Evolutionary conservation across 169 alveolate genomes (phyloP).

Genomic region (Babesia bigemina): DNA sequence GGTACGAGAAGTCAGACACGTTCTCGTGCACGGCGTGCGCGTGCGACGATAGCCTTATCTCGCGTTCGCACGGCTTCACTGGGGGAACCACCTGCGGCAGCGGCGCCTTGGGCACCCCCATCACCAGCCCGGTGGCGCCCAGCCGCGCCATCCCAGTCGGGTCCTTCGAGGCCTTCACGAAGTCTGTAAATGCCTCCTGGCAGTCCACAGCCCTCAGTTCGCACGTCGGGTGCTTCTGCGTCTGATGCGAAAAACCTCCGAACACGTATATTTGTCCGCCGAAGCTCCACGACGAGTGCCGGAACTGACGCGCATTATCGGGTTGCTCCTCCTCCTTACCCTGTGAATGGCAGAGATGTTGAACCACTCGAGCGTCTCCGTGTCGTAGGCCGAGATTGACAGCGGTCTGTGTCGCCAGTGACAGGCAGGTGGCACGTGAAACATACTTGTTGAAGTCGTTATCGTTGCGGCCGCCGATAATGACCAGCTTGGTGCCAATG

Average conservation of each 20-base stretch:
- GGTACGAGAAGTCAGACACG: slow-evolving; percentile 82
- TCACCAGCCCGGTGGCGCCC: slow-evolving; percentile 1
- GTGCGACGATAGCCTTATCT: slow-evolving; percentile 77
- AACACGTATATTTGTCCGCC: slow-evolving; percentile 88
- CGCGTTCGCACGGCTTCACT: slow-evolving; percentile 65
- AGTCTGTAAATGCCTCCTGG: slow-evolving; percentile 31
- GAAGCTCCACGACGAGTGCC: slow-evolving; percentile 91
- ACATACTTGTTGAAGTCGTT: slow-evolving; percentile 78
- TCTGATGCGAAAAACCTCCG: slow-evolving; percentile 95
- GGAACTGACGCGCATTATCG: slow-evolving; percentile 56
- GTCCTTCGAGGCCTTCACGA: slow-evolving; percentile 13
- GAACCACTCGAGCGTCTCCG: slow-evolving; percentile 94
- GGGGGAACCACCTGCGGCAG: neutral
- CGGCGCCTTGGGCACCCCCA: slow-evolving; percentile 27
- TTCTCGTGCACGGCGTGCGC: slow-evolving; percentile 82
- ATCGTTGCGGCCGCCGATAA: slow-evolving; percentile 96
- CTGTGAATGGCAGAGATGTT: slow-evolving; percentile 89
- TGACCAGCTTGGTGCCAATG: slow-evolving; percentile 88
- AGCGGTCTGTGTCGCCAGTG: slow-evolving; percentile 70
- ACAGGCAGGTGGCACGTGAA: neutral
- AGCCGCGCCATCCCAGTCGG: neutral
- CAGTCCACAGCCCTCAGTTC: slow-evolving; percentile 81
- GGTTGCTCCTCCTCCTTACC: slow-evolving; percentile 44
- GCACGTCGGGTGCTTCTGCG: slow-evolving; percentile 91
- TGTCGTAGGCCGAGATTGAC: slow-evolving; percentile 91